Base-by-base conservation (phyloP, 768 basidiomycete genomes). In the Lactarius evosmus region DNA sequence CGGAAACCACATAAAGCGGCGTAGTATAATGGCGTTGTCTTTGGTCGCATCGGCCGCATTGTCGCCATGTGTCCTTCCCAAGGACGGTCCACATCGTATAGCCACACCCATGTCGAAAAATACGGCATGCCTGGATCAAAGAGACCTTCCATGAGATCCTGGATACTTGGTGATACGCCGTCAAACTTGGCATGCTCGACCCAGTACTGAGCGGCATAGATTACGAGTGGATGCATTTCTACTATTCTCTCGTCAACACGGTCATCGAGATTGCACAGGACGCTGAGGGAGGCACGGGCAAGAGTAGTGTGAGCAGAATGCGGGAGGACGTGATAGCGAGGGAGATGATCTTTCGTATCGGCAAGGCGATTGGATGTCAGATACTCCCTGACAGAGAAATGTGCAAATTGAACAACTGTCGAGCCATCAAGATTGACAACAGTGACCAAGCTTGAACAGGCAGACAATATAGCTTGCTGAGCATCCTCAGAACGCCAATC, bases 331-430 rank as follows among this genome's bases (percentile, higher is more conserved):
- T 57, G 30, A 44, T 34, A 56, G 22, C 25, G 11, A 22, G 61
- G 49, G 19, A 49, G 34, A 25, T 30, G 7, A 1, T 3, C 9
- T 4, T 3, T 19, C 12, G 36, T 22, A 7, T 17, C 7, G 3
- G 30, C 41, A 33, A 62, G 61, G 19, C 53, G 61, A 12, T 30
- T 19, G 2, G 61, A 62, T 34, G 56, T 50, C 44, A 62, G 41
- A 22, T 57, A 62, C 19, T 62, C 61, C 30, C 50, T 62, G 14
- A 62, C 61, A 14, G 61, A 62, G 25, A 56, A 44, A 49, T 62
- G 61, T 29, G 50, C 27, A 22, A 17, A 59, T 44, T 49, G 58
- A 4, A 51, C 46, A 3, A 51, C 44, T 22, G 44, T 29, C 4
- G n/a, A n/a, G 2, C 49, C 40, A 32, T 33, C 34, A 1, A 49